Base-by-base conservation (phyloP, 257 asterid genomes). In the Forsythia viridissima region DNA sequence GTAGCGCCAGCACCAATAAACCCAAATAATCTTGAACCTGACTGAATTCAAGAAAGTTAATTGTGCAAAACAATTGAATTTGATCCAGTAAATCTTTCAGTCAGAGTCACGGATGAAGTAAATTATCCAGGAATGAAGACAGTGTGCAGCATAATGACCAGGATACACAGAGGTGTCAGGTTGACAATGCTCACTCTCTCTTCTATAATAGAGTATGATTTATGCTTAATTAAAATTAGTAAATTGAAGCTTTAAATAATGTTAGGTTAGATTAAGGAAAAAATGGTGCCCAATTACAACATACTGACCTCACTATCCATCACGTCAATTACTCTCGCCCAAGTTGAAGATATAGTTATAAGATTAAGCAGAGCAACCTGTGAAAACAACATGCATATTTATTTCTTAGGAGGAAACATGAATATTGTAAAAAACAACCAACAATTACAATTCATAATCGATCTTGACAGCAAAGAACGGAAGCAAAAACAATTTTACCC, bases 1-100 rank as follows among this genome's bases (percentile, higher is more conserved):
- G 99, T 96, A 79, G 99, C 98, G 74, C 99, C 99, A 85, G 98
- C 99, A 76, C 99, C 99, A 87, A 93, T 91, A 88, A 96, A 96
- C 76, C 99, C 99, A 82, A 96, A 96, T 92, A 96, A 86, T 92
- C 99, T 91, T 85, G 98, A 92, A 88, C 99, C 99, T 96, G 99
- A 93, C 98, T 96, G 97, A 85, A 96, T 79, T 81, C 80, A 81
- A 78, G 84, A 81, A 84, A 86, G 87, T 86, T 81, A 55, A 86
- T 76, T 84, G 80, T 42, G 85, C 78, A 82, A 73, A 30, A 76
- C 48, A 80, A 67, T 24, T 63, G 40, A 1, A 63, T 63, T 63
- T 21, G 15, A 63, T 63, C 18, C 18, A 8, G 38, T 10, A 63
- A 63, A 63, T 63, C 5, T 11, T 1, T 39, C 18, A 21, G 15